Conservation (phyloP, 2,329 filamentous ascomycete species). For the Cladosporium sphaerospermum region DNA sequence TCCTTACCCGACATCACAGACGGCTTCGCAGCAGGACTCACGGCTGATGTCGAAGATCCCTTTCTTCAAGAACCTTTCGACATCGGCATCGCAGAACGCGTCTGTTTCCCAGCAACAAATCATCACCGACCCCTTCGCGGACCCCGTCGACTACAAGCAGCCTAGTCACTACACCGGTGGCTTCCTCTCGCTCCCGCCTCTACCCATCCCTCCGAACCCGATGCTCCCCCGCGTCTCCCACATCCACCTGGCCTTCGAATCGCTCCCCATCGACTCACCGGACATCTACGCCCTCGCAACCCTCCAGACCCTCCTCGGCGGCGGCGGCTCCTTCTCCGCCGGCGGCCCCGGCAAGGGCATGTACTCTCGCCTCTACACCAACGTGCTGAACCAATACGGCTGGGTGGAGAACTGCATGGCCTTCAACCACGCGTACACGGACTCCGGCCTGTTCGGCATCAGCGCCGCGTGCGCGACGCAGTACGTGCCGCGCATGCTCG, state of each 20-base stretch:
- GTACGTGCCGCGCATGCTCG: slow-evolving; percentile 75
- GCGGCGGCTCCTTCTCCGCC: slow-evolving; percentile 92
- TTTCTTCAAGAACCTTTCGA: slow-evolving; percentile 83
- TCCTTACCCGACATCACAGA: slow-evolving; percentile 25
- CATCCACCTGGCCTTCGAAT: slow-evolving; percentile 94
- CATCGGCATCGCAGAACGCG: slow-evolving; percentile 59
- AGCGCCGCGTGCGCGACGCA: slow-evolving; percentile 76
- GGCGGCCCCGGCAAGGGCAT: slow-evolving; percentile 97
- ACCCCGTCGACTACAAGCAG: slow-evolving; percentile 50
- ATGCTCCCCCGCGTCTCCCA: slow-evolving; percentile 77
- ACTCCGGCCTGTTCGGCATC: slow-evolving; percentile 93
- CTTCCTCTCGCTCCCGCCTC: slow-evolving; percentile 76
- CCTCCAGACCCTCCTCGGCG: slow-evolving; percentile 89
- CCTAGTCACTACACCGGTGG: slow-evolving; percentile 88
- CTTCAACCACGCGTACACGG: slow-evolving; percentile 96
- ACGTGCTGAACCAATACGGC: slow-evolving; percentile 92
- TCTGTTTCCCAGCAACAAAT: slow-evolving; percentile 48
- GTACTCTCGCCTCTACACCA: slow-evolving; percentile 96
- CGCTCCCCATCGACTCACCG: slow-evolving; percentile 77
- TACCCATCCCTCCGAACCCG: slow-evolving; percentile 71
- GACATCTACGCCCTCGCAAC: slow-evolving; percentile 97
- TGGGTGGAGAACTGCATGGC: slow-evolving; percentile 96
- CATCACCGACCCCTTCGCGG: slow-evolving; percentile 39
- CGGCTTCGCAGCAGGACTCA: slow-evolving; percentile 49
- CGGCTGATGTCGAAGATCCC: slow-evolving; percentile 75